Conservation (phyloP, 305 asterid species). For the Stenogyne calaminthoides region DNA sequence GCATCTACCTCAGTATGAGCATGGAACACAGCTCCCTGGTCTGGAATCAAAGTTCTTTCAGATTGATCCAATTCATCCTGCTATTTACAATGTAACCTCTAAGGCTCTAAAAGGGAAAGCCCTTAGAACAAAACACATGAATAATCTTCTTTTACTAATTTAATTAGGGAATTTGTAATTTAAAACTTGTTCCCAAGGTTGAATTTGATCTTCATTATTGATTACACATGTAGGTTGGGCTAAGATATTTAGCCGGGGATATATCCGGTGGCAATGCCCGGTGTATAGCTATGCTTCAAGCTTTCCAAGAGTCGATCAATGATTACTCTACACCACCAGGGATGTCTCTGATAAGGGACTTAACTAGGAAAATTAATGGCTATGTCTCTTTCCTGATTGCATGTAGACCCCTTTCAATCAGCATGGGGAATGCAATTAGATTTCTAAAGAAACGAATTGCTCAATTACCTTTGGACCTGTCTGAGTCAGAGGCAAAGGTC, state of each 20-base stretch:
- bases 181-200: not conserved
- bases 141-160: not conserved
- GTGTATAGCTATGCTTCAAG: conserved; percentile 95
- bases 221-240: conserved; percentile 66
- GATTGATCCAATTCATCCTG: conserved; percentile 79
- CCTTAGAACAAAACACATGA: conserved; percentile 3
- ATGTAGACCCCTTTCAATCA: conserved; percentile 92
- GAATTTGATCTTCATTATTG: conserved; percentile 15
- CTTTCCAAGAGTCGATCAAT: conserved; percentile 72
- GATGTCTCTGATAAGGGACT: conserved; percentile 74
- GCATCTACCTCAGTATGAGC: conserved; percentile 94
- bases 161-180: not conserved
- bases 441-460: conserved; percentile 74
- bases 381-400: conserved; percentile 72
- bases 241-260: conserved; percentile 80
- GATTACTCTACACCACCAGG: conserved; percentile 84
- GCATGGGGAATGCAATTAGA: conserved; percentile 92
- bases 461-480: conserved; percentile 58
- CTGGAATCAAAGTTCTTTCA: conserved; percentile 79
- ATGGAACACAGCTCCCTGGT: conserved; percentile 69
- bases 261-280: conserved; percentile 93
- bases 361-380: conserved; percentile 69
- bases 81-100: conserved; percentile 68
- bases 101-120: not conserved
- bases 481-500: conserved; percentile 82